Base-by-base conservation (phyloP, 129 eudicot species). In the Flaveria robusta region DNA sequence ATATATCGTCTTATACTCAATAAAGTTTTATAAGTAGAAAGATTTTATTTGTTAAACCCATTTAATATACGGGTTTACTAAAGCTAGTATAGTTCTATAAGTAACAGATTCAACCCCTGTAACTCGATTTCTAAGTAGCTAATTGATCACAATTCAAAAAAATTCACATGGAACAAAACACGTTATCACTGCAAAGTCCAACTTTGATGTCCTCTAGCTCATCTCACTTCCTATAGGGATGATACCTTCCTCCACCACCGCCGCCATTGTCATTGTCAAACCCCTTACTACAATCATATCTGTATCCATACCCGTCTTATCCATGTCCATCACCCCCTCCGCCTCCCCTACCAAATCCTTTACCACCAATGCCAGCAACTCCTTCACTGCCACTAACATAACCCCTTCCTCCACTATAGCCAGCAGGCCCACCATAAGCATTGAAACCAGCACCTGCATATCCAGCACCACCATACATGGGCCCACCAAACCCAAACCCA, bases 401-500 rank as follows among this genome's bases (percentile, higher is more conserved):
- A 46, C 89, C 89, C 54, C 82, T 73, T 69, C 88, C 85, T 6
- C 88, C 88, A 66, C 79, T 88, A 85, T 84, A 86, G n/a, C 86
- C 86, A 58, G 84, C 80, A 6, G 82, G 63, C 73, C 77, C 72
- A 10, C 88, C 84, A 63, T 85, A 88, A 49, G 81, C 82, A 75
- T 83, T 82, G 62, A 59, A 89, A 24, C 83, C 88, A 68, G 82
- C 82, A 41, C 80, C 83, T 15, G 88, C 96, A 85, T 81, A 86
- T 54, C 87, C 96, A 87, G 88, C 89, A 49, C 85, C 92, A 79
- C 92, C 83, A 52, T 91, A 91, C 88, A 86, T 88, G 19, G 93
- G 85, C 0, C 92, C 95, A 42, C 95, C 97, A 80, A 76, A 90
- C 15, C 92, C 97, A 80, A 76, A 90, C n/a, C 96, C 93, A 78